These are phyloP conservation scores for Monosporascus sp. DNA, from an alignment of 2,329 filamentous ascomycete genomes.

Conservation along the genomic window DNA sequence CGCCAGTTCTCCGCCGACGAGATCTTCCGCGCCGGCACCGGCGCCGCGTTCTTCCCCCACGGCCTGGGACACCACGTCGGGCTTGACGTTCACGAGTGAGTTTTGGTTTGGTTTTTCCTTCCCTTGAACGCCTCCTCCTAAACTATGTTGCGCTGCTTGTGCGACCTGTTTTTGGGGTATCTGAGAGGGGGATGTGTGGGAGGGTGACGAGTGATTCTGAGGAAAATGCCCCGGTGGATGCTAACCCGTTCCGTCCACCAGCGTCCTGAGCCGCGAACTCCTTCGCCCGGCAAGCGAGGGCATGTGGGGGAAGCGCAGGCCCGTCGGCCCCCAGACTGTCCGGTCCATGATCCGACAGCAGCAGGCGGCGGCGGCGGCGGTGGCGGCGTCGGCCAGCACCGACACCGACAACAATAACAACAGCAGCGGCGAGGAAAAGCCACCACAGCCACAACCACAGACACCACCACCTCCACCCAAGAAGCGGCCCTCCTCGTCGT, in stretches of 20 bases:
- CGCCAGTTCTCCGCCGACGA: slow-evolving; percentile 51
- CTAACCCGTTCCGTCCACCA: slow-evolving; percentile 1
- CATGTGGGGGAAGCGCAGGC: slow-evolving; percentile 27
- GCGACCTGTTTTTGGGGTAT: background rate
- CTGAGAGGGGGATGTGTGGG: background rate
- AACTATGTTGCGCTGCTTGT: background rate
- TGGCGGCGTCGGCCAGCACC: slow-evolving; percentile 1
- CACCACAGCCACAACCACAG: background rate
- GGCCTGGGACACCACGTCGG: slow-evolving; percentile 62
- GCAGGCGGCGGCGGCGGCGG: slow-evolving; percentile 5
- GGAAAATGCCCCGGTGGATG: background rate
- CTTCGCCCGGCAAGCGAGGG: slow-evolving; percentile 23
- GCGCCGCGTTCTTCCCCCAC: slow-evolving; percentile 61
- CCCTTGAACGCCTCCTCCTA: background rate
- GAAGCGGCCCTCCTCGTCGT: background rate
- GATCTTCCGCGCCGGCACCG: slow-evolving; percentile 46
- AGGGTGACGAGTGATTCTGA: background rate
- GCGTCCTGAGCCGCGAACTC: slow-evolving; percentile 25
- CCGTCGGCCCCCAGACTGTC: slow-evolving; percentile 23
- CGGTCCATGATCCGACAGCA: slow-evolving; percentile 26
- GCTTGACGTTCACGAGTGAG: slow-evolving; percentile 56
- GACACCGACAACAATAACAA: slow-evolving; percentile 2
- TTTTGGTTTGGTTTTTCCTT: slow-evolving; percentile 3
- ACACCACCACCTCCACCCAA: background rate
- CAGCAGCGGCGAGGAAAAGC: background rate